Evolutionary conservation across 129 eudicot species (phyloP).

Genomic region (Lactuca sativa): DNA sequence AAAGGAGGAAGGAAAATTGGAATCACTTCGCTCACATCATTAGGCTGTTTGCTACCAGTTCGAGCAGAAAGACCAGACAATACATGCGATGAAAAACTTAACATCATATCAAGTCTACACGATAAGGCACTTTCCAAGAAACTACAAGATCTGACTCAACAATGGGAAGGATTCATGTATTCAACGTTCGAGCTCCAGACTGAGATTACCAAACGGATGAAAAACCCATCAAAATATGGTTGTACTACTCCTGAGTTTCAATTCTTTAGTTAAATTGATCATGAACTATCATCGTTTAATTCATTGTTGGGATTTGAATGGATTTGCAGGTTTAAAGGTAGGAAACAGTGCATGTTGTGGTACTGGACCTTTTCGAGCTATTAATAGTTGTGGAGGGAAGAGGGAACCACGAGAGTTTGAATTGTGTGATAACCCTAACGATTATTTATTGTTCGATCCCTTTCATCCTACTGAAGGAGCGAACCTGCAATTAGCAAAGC

Average conservation of each 20-base stretch:
- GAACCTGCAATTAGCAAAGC: constrained; percentile 45
- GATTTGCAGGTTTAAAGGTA: constrained; percentile 39
- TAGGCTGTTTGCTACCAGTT: constrained; percentile 25
- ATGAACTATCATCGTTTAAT: no score
- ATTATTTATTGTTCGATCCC: constrained; percentile 49
- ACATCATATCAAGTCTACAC: constrained; percentile 32
- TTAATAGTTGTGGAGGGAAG: constrained; percentile 49
- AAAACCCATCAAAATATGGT: constrained; percentile 39
- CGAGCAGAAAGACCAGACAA: constrained; percentile 16
- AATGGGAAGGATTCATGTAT: constrained; percentile 37
- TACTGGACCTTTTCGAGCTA: constrained; percentile 37
- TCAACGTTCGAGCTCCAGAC: constrained; percentile 33
- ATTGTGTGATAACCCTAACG: constrained; percentile 33
- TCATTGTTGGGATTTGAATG: background rate
- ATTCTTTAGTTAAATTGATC: background rate
- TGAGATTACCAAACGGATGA: constrained; percentile 15
- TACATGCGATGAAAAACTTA: constrained; percentile 19
- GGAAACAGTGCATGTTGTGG: constrained; percentile 49
- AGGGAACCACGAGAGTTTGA: constrained; percentile 31
- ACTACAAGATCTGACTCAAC: constrained; percentile 19
- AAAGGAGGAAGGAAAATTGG: constrained; percentile 43
- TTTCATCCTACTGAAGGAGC: constrained; percentile 43
- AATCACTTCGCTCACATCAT: constrained; percentile 1
- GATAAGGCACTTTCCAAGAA: constrained; percentile 16
- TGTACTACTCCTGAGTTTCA: background rate